Percentiles rank a stretch among this genome's conserved stretches.
phyloP scores from a whole-genome alignment of 225 moss, liverwort and hornwort species.

The Climacium dendroides region DNA sequence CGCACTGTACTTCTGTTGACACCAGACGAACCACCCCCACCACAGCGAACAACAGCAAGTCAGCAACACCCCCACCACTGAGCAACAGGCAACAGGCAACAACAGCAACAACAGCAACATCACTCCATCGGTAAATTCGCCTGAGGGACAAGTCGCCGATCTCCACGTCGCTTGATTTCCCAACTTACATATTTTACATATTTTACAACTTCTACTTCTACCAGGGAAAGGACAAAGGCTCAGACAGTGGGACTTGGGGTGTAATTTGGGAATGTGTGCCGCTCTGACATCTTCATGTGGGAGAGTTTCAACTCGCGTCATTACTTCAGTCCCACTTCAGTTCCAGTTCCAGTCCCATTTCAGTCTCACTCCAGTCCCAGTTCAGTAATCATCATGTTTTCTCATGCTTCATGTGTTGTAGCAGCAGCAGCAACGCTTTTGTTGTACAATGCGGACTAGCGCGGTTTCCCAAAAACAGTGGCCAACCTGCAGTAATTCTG shows the following conservation, averaged over 20 bases:
- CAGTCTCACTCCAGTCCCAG: background rate
- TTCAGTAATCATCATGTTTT: background rate
- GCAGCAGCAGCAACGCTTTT: background rate
- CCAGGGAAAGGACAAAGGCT: background rate
- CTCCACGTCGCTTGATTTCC: background rate
- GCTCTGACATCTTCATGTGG: conserved; percentile 7
- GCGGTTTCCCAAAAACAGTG: background rate
- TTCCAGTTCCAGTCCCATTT: background rate
- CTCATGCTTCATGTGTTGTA: conserved; percentile 2
- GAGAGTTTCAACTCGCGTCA: background rate
- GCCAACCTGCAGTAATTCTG: conserved; percentile 7
- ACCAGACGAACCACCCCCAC: background rate
- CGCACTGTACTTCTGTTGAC: background rate
- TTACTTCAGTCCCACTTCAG: background rate
- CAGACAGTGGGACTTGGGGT: background rate
- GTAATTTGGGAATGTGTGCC: conserved; percentile 2
- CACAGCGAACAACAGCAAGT: background rate
- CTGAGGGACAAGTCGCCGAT: background rate
- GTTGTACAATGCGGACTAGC: conserved; percentile 8
- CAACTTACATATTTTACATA: background rate
- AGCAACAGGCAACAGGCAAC: background rate
- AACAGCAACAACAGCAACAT: background rate
- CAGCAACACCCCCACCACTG: background rate
- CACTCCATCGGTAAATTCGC: background rate
- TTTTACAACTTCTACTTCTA: background rate